A percentile compares a stretch with the other conserved stretches of the same genome.
Evolutionary conservation across 208 protist genomes (phyloP).

Genomic region (Crithidia sp.): DNA sequence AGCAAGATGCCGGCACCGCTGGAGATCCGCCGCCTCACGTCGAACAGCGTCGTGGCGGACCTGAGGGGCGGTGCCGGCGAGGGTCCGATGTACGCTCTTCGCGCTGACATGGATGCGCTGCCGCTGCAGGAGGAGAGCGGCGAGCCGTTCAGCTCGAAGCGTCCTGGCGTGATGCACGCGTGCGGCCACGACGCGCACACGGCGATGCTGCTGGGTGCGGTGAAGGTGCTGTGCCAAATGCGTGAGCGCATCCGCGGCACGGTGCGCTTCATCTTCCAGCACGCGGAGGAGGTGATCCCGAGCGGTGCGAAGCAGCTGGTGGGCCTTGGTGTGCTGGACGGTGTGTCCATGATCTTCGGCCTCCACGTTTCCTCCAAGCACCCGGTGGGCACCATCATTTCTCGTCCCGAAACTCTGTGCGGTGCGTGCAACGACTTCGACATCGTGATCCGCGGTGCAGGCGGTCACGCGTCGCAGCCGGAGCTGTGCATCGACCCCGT

Average conservation of each 20-base stretch:
- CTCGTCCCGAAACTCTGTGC: slow-evolving; percentile 38
- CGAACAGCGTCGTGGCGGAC: slow-evolving; percentile 64
- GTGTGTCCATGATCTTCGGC: slow-evolving; percentile 67
- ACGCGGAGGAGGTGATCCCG: slow-evolving; percentile 70
- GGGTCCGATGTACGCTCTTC: slow-evolving; percentile 55
- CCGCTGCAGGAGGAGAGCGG: slow-evolving; percentile 60
- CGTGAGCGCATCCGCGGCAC: slow-evolving; percentile 57
- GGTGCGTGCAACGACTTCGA: slow-evolving; percentile 72
- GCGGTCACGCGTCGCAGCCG: slow-evolving; percentile 71
- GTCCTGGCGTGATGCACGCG: slow-evolving; percentile 65
- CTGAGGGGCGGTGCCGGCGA: slow-evolving; percentile 56
- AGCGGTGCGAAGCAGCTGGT: slow-evolving; percentile 67
- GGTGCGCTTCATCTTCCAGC: slow-evolving; percentile 81
- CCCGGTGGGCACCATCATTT: slow-evolving; percentile 23
- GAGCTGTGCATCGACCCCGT: slow-evolving; percentile 75
- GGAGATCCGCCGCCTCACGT: slow-evolving; percentile 52
- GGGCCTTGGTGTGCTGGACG: slow-evolving; percentile 49
- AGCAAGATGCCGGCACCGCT: slow-evolving; percentile 48
- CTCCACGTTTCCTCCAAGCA: slow-evolving; percentile 42
- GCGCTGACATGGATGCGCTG: slow-evolving; percentile 71
- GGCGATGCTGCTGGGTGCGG: slow-evolving; percentile 68
- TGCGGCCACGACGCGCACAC: slow-evolving; percentile 73
- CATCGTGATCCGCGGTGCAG: slow-evolving; percentile 62
- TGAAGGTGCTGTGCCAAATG: slow-evolving; percentile 58
- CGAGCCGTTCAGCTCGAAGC: slow-evolving; percentile 56